These are phyloP conservation scores for Cutaneotrichosporon sp. DNA, from an alignment of 1,284 basidiomycete genomes.

Conservation along the genomic window DNA sequence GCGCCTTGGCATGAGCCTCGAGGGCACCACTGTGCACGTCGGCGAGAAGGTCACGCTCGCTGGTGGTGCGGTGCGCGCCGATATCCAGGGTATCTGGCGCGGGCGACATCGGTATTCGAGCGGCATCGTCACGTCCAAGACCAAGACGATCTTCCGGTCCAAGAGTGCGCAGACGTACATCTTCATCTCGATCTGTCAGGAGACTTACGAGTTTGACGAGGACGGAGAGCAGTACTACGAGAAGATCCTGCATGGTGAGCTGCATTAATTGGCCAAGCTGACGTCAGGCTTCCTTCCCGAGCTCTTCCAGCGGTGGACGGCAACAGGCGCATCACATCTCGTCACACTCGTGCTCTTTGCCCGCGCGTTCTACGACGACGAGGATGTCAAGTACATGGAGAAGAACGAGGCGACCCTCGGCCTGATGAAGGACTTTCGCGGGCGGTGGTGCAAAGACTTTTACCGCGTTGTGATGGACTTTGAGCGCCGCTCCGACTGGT, in stretches of 20 bases:
- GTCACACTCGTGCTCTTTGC: slow-evolving; percentile 94
- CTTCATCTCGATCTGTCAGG: slow-evolving; percentile 92
- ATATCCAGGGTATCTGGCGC: slow-evolving; percentile 67
- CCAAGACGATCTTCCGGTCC: slow-evolving; percentile 86
- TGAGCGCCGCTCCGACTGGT: slow-evolving; percentile 84
- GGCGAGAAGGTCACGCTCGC: slow-evolving; percentile 59
- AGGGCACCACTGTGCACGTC: slow-evolving; percentile 57
- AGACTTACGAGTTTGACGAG: slow-evolving; percentile 96
- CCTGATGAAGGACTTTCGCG: slow-evolving; percentile 68
- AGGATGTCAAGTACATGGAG: slow-evolving; percentile 67
- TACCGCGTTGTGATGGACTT: slow-evolving; percentile 92
- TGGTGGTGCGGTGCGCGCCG: slow-evolving; percentile 69
- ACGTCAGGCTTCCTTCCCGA: slow-evolving; percentile 69
- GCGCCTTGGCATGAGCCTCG: slow-evolving; percentile 71
- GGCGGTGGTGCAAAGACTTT: slow-evolving; percentile 91
- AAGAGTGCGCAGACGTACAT: slow-evolving; percentile 81
- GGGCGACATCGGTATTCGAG: slow-evolving; percentile 62
- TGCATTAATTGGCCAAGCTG: slow-evolving; percentile 11
- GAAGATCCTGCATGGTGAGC: slow-evolving; percentile 77
- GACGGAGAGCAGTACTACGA: slow-evolving; percentile 95
- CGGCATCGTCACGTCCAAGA: slow-evolving; percentile 75
- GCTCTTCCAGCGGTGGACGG: slow-evolving; percentile 77
- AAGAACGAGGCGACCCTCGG: slow-evolving; percentile 58
- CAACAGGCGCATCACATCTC: slow-evolving; percentile 83
- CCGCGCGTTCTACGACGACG: slow-evolving; percentile 83